Base-by-base conservation (phyloP, 2,329 filamentous ascomycete species). In the Botryotinia calthae region DNA sequence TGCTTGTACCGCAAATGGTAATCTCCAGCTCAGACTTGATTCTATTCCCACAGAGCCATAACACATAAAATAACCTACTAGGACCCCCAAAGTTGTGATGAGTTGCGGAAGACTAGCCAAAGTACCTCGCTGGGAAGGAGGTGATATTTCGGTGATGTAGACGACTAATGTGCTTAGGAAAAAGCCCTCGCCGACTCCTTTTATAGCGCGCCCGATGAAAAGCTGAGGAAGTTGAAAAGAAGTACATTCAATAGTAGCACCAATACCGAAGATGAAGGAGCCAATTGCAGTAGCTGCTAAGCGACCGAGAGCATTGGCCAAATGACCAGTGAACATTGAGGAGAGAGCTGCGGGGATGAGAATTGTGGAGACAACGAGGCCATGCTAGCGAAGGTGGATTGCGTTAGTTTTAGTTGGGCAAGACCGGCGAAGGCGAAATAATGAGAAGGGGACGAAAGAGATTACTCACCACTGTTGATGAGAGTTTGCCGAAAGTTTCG, bases 71-170 rank as follows among this genome's bases (percentile, higher is more conserved):
- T 88, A 90, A 0, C 89, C 89, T 0, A 83, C 64, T 16, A 85
- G 85, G 3, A 90, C 79, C 0, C 86, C 88, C 1, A 85, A 66
- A 0, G 84, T 85, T 4, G 84, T 83, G 62, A 87, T 78, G 66
- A 89, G 82, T 75, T 90, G 88, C 0, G 87, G 86, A 6, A 86
- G 79, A 0, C 86, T 85, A 0, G 85, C 84, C 2, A 91, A 78
- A 0, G 83, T 81, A 0, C 88, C 88, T 42, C 89, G 81, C 6
- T 82, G 79, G 6, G 80, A 81, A 1, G 84, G 81, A 0, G 88
- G 88, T 1, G 88, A 86, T 25, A 91, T 88, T 78, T 91, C 89
- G 72, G 86, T 87, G 40, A 90, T 87, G 74, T 90, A 85, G 77
- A 90, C 87, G 16, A 84, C 82, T 37, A 87, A 79, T n/a, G 84